Evolutionary conservation across 2,329 filamentous ascomycete species (phyloP).

Genomic region (Xylaria sp.): DNA sequence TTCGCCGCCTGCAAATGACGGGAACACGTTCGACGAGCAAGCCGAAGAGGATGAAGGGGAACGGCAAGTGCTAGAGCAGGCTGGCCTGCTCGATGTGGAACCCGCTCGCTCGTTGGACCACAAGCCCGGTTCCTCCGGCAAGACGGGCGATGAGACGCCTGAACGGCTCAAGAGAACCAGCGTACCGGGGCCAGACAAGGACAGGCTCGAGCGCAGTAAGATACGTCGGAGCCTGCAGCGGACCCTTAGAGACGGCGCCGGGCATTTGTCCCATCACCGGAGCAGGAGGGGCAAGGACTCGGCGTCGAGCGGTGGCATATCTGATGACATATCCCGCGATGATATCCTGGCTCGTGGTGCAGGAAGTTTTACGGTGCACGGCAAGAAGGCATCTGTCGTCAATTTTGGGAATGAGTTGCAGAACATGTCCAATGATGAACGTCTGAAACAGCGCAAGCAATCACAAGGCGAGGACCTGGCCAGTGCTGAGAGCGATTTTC

Average conservation of each 20-base stretch:
- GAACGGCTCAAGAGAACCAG: slow-evolving; percentile 43
- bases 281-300: slow-evolving; percentile 79
- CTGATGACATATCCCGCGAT: slow-evolving; percentile 56
- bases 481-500: slow-evolving; percentile 53
- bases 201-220: slow-evolving; percentile 64
- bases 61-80: slow-evolving; percentile 67
- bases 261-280: slow-evolving; percentile 66
- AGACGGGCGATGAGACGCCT: slow-evolving; percentile 46
- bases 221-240: slow-evolving; percentile 86
- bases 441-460: slow-evolving; percentile 64
- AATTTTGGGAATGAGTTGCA: slow-evolving; percentile 95
- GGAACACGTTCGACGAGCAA: slow-evolving; percentile 38
- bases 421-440: slow-evolving; percentile 73
- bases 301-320: slow-evolving; percentile 56
- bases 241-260: slow-evolving; percentile 80
- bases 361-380: slow-evolving; percentile 93
- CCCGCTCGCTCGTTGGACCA: slow-evolving; percentile 46
- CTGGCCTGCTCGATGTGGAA: slow-evolving; percentile 61
- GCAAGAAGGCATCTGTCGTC: slow-evolving; percentile 96
- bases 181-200: slow-evolving; percentile 40
- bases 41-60: slow-evolving; percentile 67
- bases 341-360: slow-evolving; percentile 77
- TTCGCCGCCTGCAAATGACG: slow-evolving; percentile 37
- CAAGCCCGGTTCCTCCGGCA: slow-evolving; percentile 43
- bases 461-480: slow-evolving; percentile 45